Conservation (phyloP, 495 filamentous ascomycete genomes). For the Aspergillus sparsus region DNA sequence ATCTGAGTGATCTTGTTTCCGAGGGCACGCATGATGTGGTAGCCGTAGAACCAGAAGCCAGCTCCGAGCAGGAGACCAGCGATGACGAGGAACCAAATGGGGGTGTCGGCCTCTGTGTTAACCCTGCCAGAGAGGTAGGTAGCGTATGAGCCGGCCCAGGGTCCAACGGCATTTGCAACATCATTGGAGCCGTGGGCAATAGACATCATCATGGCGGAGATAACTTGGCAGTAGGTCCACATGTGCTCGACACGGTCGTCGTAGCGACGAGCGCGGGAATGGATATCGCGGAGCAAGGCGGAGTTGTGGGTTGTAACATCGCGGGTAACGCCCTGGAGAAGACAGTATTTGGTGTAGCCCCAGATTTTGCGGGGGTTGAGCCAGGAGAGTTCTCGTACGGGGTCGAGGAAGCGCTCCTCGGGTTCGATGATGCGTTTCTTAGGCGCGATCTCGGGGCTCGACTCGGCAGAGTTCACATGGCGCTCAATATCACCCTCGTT, state of each 20-base stretch:
- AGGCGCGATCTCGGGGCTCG: slow-evolving; percentile 30
- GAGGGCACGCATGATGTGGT: slow-evolving; percentile 68
- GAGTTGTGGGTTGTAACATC: slow-evolving; percentile 56
- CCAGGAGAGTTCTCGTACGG: slow-evolving; percentile 34
- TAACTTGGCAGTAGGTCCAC: slow-evolving; percentile 69
- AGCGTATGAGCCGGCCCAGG: slow-evolving; percentile 63
- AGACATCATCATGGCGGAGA: slow-evolving; percentile 67
- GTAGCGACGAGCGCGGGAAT: slow-evolving; percentile 63
- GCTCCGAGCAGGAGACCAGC: slow-evolving; percentile 57
- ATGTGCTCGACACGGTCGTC: slow-evolving; percentile 71
- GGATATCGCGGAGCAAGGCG: slow-evolving; percentile 52
- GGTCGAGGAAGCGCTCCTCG: slow-evolving; percentile 38
- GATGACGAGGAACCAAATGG: slow-evolving; percentile 67
- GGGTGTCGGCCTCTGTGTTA: slow-evolving; percentile 52
- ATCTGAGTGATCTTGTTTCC: slow-evolving; percentile 71
- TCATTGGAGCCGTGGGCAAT: slow-evolving; percentile 79
- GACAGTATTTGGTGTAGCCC: slow-evolving; percentile 43
- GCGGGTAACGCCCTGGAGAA: slow-evolving; percentile 61
- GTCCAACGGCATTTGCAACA: slow-evolving; percentile 70
- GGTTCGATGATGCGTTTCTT: slow-evolving; percentile 31
- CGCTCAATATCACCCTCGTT: slow-evolving; percentile 66
- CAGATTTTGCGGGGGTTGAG: slow-evolving; percentile 39
- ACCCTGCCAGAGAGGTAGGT: slow-evolving; percentile 52
- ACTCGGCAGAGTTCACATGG: slow-evolving; percentile 42
- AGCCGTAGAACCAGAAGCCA: slow-evolving; percentile 72